Conservation (phyloP, 139 green algal genomes). For the Picocystis salinarum region DNA sequence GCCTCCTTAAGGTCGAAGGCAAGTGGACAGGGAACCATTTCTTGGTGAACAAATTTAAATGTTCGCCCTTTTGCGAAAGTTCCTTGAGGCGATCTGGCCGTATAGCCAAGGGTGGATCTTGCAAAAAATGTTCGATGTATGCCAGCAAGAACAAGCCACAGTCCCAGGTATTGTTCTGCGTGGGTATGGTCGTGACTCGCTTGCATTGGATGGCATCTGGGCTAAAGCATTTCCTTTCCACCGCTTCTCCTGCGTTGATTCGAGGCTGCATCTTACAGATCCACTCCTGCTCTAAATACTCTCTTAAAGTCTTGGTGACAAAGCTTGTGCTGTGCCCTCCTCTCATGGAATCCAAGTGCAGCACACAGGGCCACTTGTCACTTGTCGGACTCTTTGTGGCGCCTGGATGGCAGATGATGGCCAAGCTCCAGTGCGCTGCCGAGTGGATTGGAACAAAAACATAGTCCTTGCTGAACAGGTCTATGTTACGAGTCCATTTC, state of each 20-base stretch:
- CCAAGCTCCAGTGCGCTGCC: slow-evolving; percentile 68
- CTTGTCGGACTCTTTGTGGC: neutral
- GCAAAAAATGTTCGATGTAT: slow-evolving; percentile 62
- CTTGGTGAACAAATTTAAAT: too few relatives aligned
- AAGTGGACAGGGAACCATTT: too few relatives aligned
- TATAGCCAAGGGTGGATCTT: slow-evolving; percentile 12
- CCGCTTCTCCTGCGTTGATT: neutral
- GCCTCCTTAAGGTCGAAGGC: too few relatives aligned
- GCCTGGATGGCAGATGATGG: slow-evolving; percentile 61
- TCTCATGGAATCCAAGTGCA: slow-evolving; percentile 18
- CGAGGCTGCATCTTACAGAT: slow-evolving; percentile 13
- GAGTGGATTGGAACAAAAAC: slow-evolving; percentile 81
- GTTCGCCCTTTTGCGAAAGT: too few relatives aligned
- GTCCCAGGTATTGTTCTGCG: slow-evolving; percentile 76
- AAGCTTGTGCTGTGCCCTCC: neutral
- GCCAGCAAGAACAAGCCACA: slow-evolving; percentile 77
- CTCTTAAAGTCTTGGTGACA: slow-evolving; percentile 15
- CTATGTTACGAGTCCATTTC: slow-evolving; percentile 16
- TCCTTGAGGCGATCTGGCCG: too few relatives aligned
- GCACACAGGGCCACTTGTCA: slow-evolving; percentile 15
- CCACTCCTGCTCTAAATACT: slow-evolving; percentile 46
- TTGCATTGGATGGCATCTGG: neutral
- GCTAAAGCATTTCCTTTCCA: neutral
- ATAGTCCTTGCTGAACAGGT: slow-evolving; percentile 48
- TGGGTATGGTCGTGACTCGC: too few relatives aligned